Base-by-base conservation (phyloP, 2,329 filamentous ascomycete genomes). In the Fusarium concolor region DNA sequence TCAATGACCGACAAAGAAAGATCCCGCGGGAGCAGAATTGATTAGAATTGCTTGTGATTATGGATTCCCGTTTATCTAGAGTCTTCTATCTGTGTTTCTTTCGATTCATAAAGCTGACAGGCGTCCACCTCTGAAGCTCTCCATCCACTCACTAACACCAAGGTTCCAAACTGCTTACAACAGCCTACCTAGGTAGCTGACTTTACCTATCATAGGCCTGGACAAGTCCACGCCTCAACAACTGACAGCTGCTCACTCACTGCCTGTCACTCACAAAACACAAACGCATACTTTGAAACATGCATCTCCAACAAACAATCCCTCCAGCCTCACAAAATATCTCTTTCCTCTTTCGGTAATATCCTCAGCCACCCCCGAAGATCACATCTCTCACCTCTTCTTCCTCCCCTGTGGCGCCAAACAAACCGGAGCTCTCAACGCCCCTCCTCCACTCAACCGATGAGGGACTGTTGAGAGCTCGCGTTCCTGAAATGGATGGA, bases 381-480 rank as follows among this genome's bases (percentile, higher is more conserved):
- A 57, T 42, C 51, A 35, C 45, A 57, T 24, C 61, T 58, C 58
- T 63, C 52, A 58, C 29, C 62, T 26, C 26, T 26, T 9, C 51
- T 64, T 45, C 47, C 11, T 24, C 57, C 42, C 35, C 31, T 56
- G 56, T 62, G 64, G 62, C 64, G 62, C 46, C 29, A 14, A 52
- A 22, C 22, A 24, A 11, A 33, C 47, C n/a, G 59, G 46, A 55
- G 43, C 58, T 49, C 64, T 65, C 65, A 64, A 68, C 65, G 28
- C 55, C 39, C 60, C 65, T 66, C 56, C 60, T 62, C 56, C 65
- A 54, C 65, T 47, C 65, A 68, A 68, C 54, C 56, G 54, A 43
- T 61, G 43, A 65, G 49, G 52, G 55, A 66, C 54, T 68, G 65
- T 68, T 68, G 65, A 68, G 65, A 68, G 65, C 62, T 61, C 49